Evolutionary conservation across 2,329 filamentous ascomycete species (phyloP).

Genomic region (Acrodontium crateriforme): DNA sequence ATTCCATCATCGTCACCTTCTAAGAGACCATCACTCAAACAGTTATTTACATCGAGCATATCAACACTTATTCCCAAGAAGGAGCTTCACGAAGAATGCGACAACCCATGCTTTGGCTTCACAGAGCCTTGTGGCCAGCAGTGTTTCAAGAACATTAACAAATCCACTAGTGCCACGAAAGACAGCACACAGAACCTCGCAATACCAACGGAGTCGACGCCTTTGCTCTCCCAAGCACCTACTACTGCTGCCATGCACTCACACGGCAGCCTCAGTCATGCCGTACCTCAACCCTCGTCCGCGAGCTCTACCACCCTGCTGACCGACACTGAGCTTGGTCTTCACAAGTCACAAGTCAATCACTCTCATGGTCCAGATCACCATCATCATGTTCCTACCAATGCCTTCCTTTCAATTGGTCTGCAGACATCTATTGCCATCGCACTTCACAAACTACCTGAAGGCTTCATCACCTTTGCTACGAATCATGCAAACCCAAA

Average conservation of each 20-base stretch:
- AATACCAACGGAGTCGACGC: constrained; percentile 17
- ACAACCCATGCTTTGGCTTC: constrained; percentile 47
- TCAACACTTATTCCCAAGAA: constrained; percentile 32
- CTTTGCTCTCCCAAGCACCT: constrained; percentile 15
- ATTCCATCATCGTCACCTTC: constrained; percentile 6
- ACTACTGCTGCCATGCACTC: constrained; percentile 82
- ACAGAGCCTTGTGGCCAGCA: constrained; percentile 48
- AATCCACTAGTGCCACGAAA: constrained; percentile 6
- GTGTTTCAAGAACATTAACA: constrained; percentile 40
- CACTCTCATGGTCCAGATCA: constrained; percentile 12
- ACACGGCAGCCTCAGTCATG: constrained; percentile 14
- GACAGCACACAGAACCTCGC: constrained; percentile 5
- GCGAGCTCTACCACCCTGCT: not conserved
- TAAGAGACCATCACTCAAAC: constrained; percentile 27
- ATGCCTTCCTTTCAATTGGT: constrained; percentile 88
- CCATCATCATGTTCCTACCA: constrained; percentile 89
- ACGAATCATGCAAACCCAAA: constrained; percentile 90
- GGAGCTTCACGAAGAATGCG: constrained; percentile 37
- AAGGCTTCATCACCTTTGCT: constrained; percentile 77
- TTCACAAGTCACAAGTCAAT: constrained; percentile 1
- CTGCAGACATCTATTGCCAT: constrained; percentile 92
- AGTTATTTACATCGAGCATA: constrained; percentile 29
- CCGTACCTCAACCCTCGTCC: not conserved
- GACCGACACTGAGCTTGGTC: not conserved
- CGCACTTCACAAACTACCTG: constrained; percentile 88